Evolutionary conservation across 2,329 filamentous ascomycete genomes (phyloP), one percentile per base, ranked within the genome.

Genomic region (Sphaceloma murrayae): DNA sequence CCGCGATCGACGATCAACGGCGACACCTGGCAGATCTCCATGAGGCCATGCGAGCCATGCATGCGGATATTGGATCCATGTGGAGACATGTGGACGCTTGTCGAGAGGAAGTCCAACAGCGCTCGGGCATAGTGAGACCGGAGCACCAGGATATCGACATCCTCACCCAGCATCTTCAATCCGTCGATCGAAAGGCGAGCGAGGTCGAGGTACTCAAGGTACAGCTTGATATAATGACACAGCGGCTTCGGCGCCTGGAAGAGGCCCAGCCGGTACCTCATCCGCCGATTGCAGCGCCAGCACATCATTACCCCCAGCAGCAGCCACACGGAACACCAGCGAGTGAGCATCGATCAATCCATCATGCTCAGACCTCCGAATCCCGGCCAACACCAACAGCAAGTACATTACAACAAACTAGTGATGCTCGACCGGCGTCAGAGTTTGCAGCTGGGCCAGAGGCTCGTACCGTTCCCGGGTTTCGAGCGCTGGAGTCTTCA

Each of bases 171-270:
- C 65, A 66, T 47, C 53, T 69, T 2, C 54, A 58, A 38, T 54
- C 54, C 18, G 55, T 70, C 17, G 60, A 64, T 5, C 59, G 58
- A 34, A 67, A 67, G 52, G 62, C 62, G 6, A 66, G 62, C 22
- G 68, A 72, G 47, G 56, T 72, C 8, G 68, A 71, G 43, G 62
- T 57, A 4, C 48, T 72, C 34, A 68, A 63, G 49, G 58, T 71
- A 51, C 65, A 66, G 39, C 54, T 72, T 8, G 67, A 70, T 39
- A 62, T 72, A 9, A 57, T 72, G 55, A 69, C 67, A 54, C 65
- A 67, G 45, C 66, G 64, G 34, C 56, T 72, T 16, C 66, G 55
- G 48, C 53, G 58, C 11, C 48, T 60, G 31, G 59, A 62, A 32
- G 52, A 56, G 4, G 48, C 48, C 13, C 49, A 34, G 11, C 45